Base-by-base conservation (phyloP, 441 rosid species). In the Dalechampia spathulata region DNA sequence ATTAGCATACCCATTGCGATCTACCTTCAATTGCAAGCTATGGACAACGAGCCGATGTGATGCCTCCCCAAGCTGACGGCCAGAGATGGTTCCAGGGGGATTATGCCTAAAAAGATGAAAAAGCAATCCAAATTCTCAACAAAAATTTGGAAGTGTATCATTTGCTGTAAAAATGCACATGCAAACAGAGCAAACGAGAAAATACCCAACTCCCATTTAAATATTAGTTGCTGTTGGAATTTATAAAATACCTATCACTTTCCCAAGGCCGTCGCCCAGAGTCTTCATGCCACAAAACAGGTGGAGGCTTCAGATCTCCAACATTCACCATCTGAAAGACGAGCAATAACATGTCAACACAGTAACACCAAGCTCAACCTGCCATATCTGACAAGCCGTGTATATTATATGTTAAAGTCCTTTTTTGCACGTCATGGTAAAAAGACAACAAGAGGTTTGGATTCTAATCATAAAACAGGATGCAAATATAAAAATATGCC, bases 211-310 rank as follows among this genome's bases (percentile, higher is more conserved):
- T 19, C 37, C 52, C 38, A 28, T 43, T 21, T 2, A 44, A 45
- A 40, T 43, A 14, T 17, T 9, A 12, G 13, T 16, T 22, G 49
- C 25, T 16, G 6, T 34, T 14, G 34, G 26, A 49, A 42, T 16
- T 12, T 22, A 49, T 21, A 38, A n/a, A 30, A 19, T 43, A 65
- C 76, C 78, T 78, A 28, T 70, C 64, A 64, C 50, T 78, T 61
- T 73, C 78, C 78, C 72, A 77, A 57, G 83, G 82, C 70, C 75
- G 76, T 70, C 82, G 73, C 58, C 81, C 74, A 57, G 54, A 65
- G 49, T 89, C 92, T 71, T 86, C 97, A 67, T 89, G 99, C 99
- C 99, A 92, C 59, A 92, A 63, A 56, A 57, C 68, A 63, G 85
- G 77, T 36, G 37, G 81, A 58, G 82, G 76, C 71, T 85, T 80